Evolutionary conservation across 257 asterid species (phyloP), one percentile per base, ranked within the genome.

Genomic region (Ballota nigra): DNA sequence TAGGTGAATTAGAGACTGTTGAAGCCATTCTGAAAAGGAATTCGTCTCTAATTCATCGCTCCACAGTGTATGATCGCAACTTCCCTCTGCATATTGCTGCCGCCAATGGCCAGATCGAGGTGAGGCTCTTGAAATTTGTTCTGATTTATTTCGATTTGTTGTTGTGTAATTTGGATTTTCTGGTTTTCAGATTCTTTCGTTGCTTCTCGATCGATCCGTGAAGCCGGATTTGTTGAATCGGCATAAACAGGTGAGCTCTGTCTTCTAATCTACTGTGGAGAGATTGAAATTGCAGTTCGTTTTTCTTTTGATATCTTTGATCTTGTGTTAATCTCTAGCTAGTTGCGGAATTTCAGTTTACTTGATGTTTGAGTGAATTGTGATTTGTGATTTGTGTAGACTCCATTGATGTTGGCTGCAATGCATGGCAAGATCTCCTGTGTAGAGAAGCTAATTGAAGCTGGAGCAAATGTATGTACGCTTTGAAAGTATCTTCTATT

Each of bases 81-180:
- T 86, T 97, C 8, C 80, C 88, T 79, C 59, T 92, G 82, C 99
- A 95, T 83, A 84, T 95, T 29, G 99, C 99, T 28, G 96, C 99
- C 67, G 99, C 98, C 75, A 86, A 88, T 83, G 98, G 96, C 74
- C 99, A 85, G 88, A 89, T 85, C 97, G 97, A 92, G 99, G 99
- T 92, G 28, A 20, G 83, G 47, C 76, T 73, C 66, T 71, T 70
- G 55, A 6, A 63, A 49, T 22, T 67, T 57, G 51, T 45, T 16
- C 68, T n/a, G 20, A 0, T 19, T 53, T 55, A n/a, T n/a, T 70
- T 55, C 11, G 52, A 15, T 57, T 10, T 75, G 1, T 51, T 71
- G 11, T 63, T 66, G 75, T 66, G 60, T 61, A 3, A 66, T 66
- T 41, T 70, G 34, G 70, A 23, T 53, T 72, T 58, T 65, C 34